Evolutionary conservation across 192 early-diverging fungal genomes (phyloP).

Genomic region (Pilobolus umbonatus): DNA sequence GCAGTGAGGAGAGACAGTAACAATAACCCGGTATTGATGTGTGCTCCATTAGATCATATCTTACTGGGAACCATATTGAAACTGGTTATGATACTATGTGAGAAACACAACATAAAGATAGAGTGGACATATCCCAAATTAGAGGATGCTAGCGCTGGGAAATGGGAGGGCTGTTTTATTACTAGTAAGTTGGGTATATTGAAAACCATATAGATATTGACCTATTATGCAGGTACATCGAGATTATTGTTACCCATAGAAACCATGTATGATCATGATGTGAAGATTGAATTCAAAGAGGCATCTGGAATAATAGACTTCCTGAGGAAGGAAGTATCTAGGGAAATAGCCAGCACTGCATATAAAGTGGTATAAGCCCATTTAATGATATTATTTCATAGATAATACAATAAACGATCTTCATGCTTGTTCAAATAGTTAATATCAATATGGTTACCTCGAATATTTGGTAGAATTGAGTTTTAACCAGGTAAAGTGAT

Average conservation of each 20-base stretch:
- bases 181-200: slow-evolving; percentile 43
- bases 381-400: neutral
- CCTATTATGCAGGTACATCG: slow-evolving; percentile 41
- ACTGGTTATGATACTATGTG: slow-evolving; percentile 53
- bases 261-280: slow-evolving; percentile 37
- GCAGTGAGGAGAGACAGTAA: slow-evolving; percentile 31
- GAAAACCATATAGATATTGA: neutral
- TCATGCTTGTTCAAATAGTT: too few relatives aligned
- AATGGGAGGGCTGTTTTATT: slow-evolving; percentile 67
- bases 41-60: slow-evolving; percentile 55
- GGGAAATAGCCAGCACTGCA: slow-evolving; percentile 21
- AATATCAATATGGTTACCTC: too few relatives aligned
- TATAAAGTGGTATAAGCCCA: slow-evolving; percentile 6
- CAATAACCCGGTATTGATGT: slow-evolving; percentile 30
- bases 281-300: slow-evolving; percentile 33
- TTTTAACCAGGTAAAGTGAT: too few relatives aligned
- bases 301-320: slow-evolving; percentile 8
- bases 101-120: slow-evolving; percentile 46
- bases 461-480: too few relatives aligned
- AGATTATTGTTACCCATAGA: slow-evolving; percentile 51
- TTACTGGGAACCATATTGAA: slow-evolving; percentile 63
- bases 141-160: slow-evolving; percentile 26
- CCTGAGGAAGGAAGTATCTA: slow-evolving; percentile 13
- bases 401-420: neutral
- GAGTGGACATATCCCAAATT: slow-evolving; percentile 50